Evolutionary conservation across 228 moss, liverwort and hornwort genomes (phyloP).

Genomic region (Sphagnum magellanicum): DNA sequence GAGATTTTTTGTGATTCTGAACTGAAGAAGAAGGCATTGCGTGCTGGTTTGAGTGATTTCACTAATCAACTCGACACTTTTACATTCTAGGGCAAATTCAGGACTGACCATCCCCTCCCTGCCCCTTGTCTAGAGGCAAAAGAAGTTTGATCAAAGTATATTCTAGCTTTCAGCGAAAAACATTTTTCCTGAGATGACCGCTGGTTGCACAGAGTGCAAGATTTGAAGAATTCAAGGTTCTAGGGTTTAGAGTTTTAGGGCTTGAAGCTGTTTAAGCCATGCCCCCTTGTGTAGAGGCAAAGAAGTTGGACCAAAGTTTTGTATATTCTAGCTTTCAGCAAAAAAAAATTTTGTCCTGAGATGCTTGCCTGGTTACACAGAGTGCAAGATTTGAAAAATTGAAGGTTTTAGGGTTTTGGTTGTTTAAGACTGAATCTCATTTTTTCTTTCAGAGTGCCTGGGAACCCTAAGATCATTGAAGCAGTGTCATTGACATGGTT

Average conservation of each 20-base stretch:
- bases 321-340: too few relatives aligned
- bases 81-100: not conserved
- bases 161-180: too few relatives aligned
- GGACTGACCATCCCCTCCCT: not conserved
- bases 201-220: too few relatives aligned
- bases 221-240: too few relatives aligned
- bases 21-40: not conserved
- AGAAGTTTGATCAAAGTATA: too few relatives aligned
- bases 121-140: not conserved
- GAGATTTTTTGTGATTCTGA: not conserved
- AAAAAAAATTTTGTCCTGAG: too few relatives aligned
- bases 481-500: not conserved
- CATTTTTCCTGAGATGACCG: too few relatives aligned
- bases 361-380: too few relatives aligned
- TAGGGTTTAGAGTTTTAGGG: not conserved
- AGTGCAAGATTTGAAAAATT: too few relatives aligned
- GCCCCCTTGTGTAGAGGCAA: too few relatives aligned
- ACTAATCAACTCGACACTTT: not conserved
- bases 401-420: too few relatives aligned
- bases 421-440: not conserved
- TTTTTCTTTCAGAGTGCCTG: not conserved
- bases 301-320: too few relatives aligned
- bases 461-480: not conserved
- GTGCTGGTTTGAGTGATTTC: not conserved
- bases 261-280: not conserved